These are phyloP conservation scores for Nymphaea thermarum DNA, from an alignment of 164 flowering plant species.

Conservation along the genomic window DNA sequence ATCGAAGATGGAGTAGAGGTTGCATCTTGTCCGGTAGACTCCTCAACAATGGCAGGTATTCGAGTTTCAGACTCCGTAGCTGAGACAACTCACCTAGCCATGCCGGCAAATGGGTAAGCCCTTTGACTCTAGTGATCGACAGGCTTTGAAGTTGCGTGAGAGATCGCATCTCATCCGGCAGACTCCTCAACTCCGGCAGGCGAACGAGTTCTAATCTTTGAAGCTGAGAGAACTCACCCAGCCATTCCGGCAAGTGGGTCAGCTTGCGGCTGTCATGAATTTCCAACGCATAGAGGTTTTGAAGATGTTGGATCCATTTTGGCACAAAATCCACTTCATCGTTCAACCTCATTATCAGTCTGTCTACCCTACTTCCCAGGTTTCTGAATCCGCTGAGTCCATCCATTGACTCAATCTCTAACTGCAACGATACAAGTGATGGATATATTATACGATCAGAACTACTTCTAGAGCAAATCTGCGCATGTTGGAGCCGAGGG, in stretches of 20 bases:
- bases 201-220: not conserved
- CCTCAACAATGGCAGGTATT: not conserved
- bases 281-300: not conserved
- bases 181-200: not conserved
- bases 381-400: not conserved
- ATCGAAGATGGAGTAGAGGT: not conserved
- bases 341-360: not conserved
- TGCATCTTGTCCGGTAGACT: not conserved
- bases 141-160: not conserved
- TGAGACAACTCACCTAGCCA: not conserved
- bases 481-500: not conserved
- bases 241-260: not conserved
- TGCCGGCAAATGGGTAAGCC: not conserved
- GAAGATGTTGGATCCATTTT: not conserved
- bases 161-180: not conserved
- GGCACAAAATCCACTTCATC: not conserved
- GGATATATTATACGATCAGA: too few species aligned
- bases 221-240: not conserved
- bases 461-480: too few species aligned
- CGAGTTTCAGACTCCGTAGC: not conserved
- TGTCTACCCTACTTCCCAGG: not conserved
- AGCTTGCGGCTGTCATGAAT: not conserved
- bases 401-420: not conserved
- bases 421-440: not conserved
- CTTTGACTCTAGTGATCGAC: not conserved